These are phyloP conservation scores for Platanus orientalis DNA, from an alignment of 164 flowering plant genomes.

Conservation along the genomic window DNA sequence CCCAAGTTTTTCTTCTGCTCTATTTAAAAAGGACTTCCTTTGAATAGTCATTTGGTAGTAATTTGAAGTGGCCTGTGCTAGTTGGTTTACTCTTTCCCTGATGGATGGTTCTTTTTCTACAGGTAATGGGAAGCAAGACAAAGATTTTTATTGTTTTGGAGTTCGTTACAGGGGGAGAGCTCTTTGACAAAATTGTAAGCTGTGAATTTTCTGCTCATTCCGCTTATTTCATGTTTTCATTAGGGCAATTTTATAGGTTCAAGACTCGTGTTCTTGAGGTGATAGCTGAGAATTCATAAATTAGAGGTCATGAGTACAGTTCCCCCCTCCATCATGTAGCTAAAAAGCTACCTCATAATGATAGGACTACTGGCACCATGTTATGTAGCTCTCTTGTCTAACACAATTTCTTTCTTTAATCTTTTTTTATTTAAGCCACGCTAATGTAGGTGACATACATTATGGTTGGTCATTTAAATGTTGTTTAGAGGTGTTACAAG, in stretches of 20 bases:
- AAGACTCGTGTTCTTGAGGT: background rate
- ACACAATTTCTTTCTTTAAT: too few species aligned
- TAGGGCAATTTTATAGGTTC: background rate
- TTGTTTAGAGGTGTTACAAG: too few species aligned
- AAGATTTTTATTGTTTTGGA: conserved; percentile 82
- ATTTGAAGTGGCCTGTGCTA: too few species aligned
- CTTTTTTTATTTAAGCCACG: background rate
- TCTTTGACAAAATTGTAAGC: conserved; percentile 91
- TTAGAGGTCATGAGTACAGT: too few species aligned
- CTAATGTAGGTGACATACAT: background rate
- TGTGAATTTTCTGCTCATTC: background rate
- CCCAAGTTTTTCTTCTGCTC: too few species aligned
- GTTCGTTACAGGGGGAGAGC: conserved; percentile 87
- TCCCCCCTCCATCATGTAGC: background rate
- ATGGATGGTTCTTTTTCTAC: conserved; percentile 16
- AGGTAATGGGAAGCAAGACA: conserved; percentile 95
- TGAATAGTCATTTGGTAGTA: too few species aligned
- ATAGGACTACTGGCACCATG: too few species aligned
- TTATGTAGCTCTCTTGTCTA: too few species aligned
- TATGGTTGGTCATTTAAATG: background rate
- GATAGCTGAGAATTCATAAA: background rate
- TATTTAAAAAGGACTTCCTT: too few species aligned
- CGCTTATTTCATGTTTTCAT: background rate
- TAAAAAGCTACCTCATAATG: background rate
- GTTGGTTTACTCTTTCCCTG: conserved; percentile 2